Base-by-base conservation (phyloP, 2,329 filamentous ascomycete species). In the Colletotrichum navitas region DNA sequence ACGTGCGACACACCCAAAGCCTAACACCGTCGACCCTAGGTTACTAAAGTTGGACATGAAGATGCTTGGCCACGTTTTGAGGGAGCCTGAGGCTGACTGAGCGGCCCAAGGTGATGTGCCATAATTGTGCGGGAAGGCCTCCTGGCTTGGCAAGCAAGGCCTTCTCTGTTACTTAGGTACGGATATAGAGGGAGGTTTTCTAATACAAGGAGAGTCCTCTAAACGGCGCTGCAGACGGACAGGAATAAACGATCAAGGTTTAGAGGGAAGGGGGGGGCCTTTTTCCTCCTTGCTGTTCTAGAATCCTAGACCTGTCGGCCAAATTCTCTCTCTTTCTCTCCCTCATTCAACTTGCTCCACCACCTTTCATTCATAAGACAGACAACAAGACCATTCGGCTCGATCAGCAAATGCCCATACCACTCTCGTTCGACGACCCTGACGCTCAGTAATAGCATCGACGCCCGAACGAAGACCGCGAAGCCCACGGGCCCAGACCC, bases 21-120 rank as follows among this genome's bases (percentile, higher is more conserved):
- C 56, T 58, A 71, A 56, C 63, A 67, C 45, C n/a, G 29, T 34
- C 29, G 34, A 59, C 26, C 52, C 32, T 29, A 14, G 29, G 68
- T 64, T 72, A 60, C 69, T 69, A 72, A 64, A 72, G 65, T 64
- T 71, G 68, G 68, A 60, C 52, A 55, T 71, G 65, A 54, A 63
- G 68, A 71, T 68, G 52, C 68, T 71, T 71, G 68, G 68, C 65
- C 65, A 68, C 45, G 68, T 71, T 71, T 71, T 68, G 68, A 64
- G 54, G 45, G 55, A 60, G 52, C 65, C 60, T 60, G 69, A 64
- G 59, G 65, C 65, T 72, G 69, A 72, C 69, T 72, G 69, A 72
- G 69, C 59, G 62, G 65, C 47, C 36, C 51, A 58, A 59, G 34
- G 47, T 43, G 54, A 59, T 69, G 68, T 41, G 21, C 51, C 64